Conservation (phyloP, 2,329 filamentous ascomycete species). For the Exophiala alcalophila region DNA sequence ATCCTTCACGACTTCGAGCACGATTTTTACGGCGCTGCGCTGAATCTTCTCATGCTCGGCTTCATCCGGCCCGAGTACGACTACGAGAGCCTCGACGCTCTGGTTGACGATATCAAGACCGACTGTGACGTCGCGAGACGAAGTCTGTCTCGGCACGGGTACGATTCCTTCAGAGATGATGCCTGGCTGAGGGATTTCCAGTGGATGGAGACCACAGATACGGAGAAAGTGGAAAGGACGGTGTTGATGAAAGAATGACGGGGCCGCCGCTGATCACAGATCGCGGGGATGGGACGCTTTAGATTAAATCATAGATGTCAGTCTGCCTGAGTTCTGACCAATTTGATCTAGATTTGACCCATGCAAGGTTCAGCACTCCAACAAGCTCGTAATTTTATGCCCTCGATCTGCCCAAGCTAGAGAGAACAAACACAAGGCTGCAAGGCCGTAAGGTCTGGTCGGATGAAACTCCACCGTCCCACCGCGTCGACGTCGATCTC, state of each 20-base stretch:
- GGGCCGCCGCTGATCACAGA: too few species aligned
- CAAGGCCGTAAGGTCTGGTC: too few species aligned
- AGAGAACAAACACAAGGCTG: too few species aligned
- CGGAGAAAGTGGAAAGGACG: slow-evolving; percentile 32
- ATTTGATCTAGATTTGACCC: too few species aligned
- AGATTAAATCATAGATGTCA: too few species aligned
- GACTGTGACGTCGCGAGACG: slow-evolving; percentile 79
- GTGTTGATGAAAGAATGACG: slow-evolving; percentile 18
- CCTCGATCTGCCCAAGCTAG: too few species aligned
- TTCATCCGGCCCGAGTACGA: slow-evolving; percentile 88
- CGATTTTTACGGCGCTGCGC: slow-evolving; percentile 81
- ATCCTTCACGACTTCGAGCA: slow-evolving; percentile 58
- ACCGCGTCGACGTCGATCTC: too few species aligned
- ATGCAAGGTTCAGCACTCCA: too few species aligned
- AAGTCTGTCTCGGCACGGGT: slow-evolving; percentile 68
- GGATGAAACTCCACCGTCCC: too few species aligned
- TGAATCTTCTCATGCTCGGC: slow-evolving; percentile 77
- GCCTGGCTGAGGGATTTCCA: slow-evolving; percentile 32
- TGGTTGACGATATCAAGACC: slow-evolving; percentile 82
- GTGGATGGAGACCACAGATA: slow-evolving; percentile 34
- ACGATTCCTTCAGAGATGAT: slow-evolving; percentile 50
- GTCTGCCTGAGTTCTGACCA: too few species aligned
- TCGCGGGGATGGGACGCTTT: too few species aligned
- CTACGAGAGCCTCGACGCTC: slow-evolving; percentile 76
- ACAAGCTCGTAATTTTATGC: too few species aligned